A percentile compares a stretch with the other conserved stretches of the same genome.
phyloP scores from a whole-genome alignment of 2,329 filamentous ascomycete genomes.

The Sclerotinia subarctica region DNA sequence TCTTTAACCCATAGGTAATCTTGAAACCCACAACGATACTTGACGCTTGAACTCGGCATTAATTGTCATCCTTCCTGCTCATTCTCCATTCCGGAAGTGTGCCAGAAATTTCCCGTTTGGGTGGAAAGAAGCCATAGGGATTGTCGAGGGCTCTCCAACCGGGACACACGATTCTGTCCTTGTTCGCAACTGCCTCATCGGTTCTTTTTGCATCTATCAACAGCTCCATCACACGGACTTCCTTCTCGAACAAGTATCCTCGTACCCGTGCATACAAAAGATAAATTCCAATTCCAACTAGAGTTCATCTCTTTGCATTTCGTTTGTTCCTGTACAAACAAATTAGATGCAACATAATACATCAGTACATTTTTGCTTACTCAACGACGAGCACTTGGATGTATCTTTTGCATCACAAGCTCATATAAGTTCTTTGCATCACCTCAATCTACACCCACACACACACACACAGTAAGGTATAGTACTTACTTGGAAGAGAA shows the following conservation, averaged over 20 bases:
- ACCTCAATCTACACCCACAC: slow-evolving; percentile 6
- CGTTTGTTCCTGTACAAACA: background rate
- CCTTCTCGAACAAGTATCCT: background rate
- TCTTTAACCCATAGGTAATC: slow-evolving; percentile 2
- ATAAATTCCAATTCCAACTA: slow-evolving; percentile 7
- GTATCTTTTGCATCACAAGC: slow-evolving; percentile 4
- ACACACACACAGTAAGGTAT: slow-evolving; percentile 15
- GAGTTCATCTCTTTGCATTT: background rate
- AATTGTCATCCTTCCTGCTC: slow-evolving; percentile 5
- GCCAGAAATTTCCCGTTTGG: slow-evolving; percentile 11
- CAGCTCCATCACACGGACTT: background rate
- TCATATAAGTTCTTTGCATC: background rate
- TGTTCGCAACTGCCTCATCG: slow-evolving; percentile 11
- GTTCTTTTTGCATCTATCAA: background rate
- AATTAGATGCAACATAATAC: background rate
- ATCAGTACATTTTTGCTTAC: background rate
- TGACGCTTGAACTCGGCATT: background rate
- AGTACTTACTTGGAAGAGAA: slow-evolving; percentile 14
- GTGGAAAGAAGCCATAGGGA: slow-evolving; percentile 4
- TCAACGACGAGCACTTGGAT: slow-evolving; percentile 4
- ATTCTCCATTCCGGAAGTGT: slow-evolving; percentile 8
- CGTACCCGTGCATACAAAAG: background rate
- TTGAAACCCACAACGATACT: slow-evolving; percentile 19
- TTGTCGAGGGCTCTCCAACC: background rate
- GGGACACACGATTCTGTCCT: slow-evolving; percentile 8